A percentile compares a stretch with the other conserved stretches of the same genome.
phyloP scores from a whole-genome alignment of 306 rosid genomes.

The Neltuma alba region DNA sequence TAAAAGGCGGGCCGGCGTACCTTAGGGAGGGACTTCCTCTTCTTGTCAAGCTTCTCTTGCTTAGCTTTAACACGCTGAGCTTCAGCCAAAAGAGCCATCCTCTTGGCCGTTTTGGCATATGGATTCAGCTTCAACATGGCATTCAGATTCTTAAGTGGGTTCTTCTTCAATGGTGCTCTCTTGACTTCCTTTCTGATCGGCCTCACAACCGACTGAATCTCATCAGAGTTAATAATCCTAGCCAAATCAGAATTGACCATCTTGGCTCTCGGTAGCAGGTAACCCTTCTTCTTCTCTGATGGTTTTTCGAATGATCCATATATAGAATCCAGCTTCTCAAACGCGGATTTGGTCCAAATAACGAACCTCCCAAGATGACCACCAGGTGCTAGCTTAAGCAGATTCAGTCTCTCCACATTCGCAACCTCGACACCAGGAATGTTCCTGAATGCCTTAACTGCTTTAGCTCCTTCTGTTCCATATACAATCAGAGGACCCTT shows the following conservation, averaged over 20 bases:
- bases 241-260: conserved; percentile 70
- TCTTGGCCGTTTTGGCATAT: conserved; percentile 68
- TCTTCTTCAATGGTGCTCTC: conserved; percentile 70
- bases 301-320: conserved; percentile 62
- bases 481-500: conserved; percentile 70
- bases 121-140: conserved; percentile 63
- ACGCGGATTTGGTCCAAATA: conserved; percentile 69
- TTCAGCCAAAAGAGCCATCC: conserved; percentile 68
- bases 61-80: conserved; percentile 66
- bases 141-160: conserved; percentile 67
- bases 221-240: conserved; percentile 66
- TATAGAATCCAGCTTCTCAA: conserved; percentile 70
- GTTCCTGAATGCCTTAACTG: conserved; percentile 65
- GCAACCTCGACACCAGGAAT: conserved; percentile 58
- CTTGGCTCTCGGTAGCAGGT: conserved; percentile 63
- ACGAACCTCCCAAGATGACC: conserved; percentile 70
- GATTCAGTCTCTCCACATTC: conserved; percentile 65
- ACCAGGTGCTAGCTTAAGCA: conserved; percentile 67
- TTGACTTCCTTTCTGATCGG: conserved; percentile 57
- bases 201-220: conserved; percentile 64
- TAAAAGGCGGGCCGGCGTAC: conserved; percentile 24
- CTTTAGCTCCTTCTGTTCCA: conserved; percentile 63
- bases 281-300: conserved; percentile 65
- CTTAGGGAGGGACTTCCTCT: conserved; percentile 58
- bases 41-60: conserved; percentile 66